Conservation (phyloP, 768 basidiomycete species). For the Pholiota molesta region DNA sequence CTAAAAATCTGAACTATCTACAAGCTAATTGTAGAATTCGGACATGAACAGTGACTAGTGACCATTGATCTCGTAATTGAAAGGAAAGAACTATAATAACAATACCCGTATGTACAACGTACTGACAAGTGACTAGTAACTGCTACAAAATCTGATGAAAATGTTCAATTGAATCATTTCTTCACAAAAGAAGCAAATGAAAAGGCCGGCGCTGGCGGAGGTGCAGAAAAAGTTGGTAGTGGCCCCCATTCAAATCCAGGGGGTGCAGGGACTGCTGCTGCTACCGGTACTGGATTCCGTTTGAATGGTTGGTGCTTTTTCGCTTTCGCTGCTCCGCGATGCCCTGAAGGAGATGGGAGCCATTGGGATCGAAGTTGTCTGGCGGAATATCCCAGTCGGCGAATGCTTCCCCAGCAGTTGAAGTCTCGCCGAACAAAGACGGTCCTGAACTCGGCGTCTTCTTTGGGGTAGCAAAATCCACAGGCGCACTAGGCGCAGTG, state of each 20-base stretch:
- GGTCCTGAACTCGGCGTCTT: conserved; percentile 17
- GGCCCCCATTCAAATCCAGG: conserved; percentile 65
- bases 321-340: conserved; percentile 36
- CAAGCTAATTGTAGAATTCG: too few species aligned
- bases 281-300: conserved; percentile 30
- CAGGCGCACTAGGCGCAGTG: conserved; percentile 32
- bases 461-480: conserved; percentile 41
- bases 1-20: too few species aligned
- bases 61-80: too few species aligned
- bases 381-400: conserved; percentile 32
- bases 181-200: neutral
- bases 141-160: neutral
- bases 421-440: conserved; percentile 29
- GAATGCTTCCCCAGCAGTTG: conserved; percentile 12
- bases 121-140: neutral
- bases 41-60: too few species aligned
- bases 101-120: neutral
- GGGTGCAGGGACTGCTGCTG: conserved; percentile 28
- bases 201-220: conserved; percentile 16
- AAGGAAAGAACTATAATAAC: neutral
- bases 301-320: conserved; percentile 45
- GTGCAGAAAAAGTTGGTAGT: conserved; percentile 46
- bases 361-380: conserved; percentile 44
- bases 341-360: conserved; percentile 21
- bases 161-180: neutral